These are phyloP conservation scores for Lobosporangium transversale DNA, from an alignment of 192 early-diverging fungal species.

Conservation along the genomic window DNA sequence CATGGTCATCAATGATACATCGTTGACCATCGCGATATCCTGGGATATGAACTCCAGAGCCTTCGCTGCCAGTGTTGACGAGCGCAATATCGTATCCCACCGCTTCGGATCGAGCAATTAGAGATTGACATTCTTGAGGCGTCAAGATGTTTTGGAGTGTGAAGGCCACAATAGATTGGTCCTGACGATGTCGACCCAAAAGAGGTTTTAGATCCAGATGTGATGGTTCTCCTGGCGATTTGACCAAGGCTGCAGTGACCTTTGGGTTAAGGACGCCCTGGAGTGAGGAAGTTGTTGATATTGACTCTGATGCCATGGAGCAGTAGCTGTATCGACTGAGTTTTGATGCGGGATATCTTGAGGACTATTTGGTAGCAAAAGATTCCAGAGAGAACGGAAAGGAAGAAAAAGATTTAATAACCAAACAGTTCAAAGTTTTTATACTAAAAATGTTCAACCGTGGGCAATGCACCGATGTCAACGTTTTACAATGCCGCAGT, in stretches of 20 bases:
- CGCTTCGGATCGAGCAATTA: conserved; percentile 44
- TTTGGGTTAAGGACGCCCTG: conserved; percentile 8
- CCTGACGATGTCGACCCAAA: conserved; percentile 5
- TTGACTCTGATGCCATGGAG: too few relatives aligned
- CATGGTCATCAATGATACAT: conserved; percentile 42
- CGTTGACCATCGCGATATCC: conserved; percentile 44
- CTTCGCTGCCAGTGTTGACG: conserved; percentile 32
- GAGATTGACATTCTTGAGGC: conserved; percentile 47
- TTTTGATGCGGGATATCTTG: too few relatives aligned
- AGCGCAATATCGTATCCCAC: conserved; percentile 46
- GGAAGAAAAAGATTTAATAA: too few relatives aligned
- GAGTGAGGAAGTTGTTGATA: conserved; percentile 4
- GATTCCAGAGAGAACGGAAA: too few relatives aligned
- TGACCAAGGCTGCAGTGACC: background rate
- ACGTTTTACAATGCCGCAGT: too few relatives aligned
- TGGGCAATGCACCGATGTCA: too few relatives aligned
- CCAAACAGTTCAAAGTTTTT: too few relatives aligned
- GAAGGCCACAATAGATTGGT: conserved; percentile 23
- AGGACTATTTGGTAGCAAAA: too few relatives aligned
- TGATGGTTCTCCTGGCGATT: background rate
- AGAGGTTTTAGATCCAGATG: conserved; percentile 29
- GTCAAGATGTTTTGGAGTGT: conserved; percentile 42
- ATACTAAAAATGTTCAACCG: too few relatives aligned
- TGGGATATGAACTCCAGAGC: conserved; percentile 20
- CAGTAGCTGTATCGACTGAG: too few relatives aligned